Evolutionary conservation across 257 asterid species (phyloP).

Genomic region (Scutellaria galericulata): DNA sequence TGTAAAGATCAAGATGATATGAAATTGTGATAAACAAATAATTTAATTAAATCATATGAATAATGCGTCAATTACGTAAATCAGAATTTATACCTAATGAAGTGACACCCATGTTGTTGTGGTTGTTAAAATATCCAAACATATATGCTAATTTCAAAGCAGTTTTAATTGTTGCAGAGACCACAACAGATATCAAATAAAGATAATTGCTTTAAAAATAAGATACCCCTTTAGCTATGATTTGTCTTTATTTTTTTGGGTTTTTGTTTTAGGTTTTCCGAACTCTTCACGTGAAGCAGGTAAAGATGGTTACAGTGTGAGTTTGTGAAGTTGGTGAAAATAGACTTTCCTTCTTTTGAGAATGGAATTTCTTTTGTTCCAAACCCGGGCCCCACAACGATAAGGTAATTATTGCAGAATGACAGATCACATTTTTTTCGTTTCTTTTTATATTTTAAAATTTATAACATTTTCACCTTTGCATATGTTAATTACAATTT

Average conservation of each 20-base stretch:
- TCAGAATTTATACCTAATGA: slow-evolving; percentile 28
- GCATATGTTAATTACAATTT: too few relatives aligned
- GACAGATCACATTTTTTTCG: too few relatives aligned
- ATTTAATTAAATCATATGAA: background rate
- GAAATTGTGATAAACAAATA: background rate
- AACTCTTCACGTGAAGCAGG: slow-evolving; percentile 13
- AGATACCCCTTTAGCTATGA: slow-evolving; percentile 2
- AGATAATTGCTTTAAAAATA: slow-evolving; percentile 26
- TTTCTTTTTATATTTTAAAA: too few relatives aligned
- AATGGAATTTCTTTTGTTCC: too few relatives aligned
- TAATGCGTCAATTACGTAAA: slow-evolving; percentile 1
- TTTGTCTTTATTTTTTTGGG: background rate
- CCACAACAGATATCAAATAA: slow-evolving; percentile 9
- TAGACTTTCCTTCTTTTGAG: too few relatives aligned
- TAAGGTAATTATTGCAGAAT: too few relatives aligned
- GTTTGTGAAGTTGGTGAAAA: slow-evolving; percentile 13
- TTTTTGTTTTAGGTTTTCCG: background rate
- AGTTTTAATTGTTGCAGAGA: slow-evolving; percentile 20
- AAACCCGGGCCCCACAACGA: too few relatives aligned
- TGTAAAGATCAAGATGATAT: too few relatives aligned
- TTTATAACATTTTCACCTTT: too few relatives aligned
- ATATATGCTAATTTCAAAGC: slow-evolving; percentile 24
- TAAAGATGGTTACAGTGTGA: background rate
- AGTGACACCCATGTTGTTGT: slow-evolving; percentile 6
- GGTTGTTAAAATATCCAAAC: slow-evolving; percentile 24